phyloP scores from a whole-genome alignment of 768 basidiomycete species.

The Chalciporus pseudorubinellus region DNA sequence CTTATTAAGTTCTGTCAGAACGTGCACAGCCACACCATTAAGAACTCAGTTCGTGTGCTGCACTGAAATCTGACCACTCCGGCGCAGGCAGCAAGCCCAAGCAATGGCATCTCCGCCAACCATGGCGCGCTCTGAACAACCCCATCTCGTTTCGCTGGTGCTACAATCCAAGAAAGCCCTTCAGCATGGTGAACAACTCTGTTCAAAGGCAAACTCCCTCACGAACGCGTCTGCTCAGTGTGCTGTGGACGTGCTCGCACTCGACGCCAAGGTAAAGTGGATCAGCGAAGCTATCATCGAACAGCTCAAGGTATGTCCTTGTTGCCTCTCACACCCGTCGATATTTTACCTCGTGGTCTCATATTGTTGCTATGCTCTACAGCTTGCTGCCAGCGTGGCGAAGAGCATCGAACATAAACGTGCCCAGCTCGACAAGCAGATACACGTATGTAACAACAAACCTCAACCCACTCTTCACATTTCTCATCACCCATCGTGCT shows the following conservation, averaged over 20 bases:
- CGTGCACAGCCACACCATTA: slow-evolving; percentile 9
- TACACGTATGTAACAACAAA: slow-evolving; percentile 46
- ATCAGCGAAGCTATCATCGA: slow-evolving; percentile 69
- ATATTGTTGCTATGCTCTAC: background rate
- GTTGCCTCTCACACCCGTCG: too few species aligned
- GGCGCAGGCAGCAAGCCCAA: background rate
- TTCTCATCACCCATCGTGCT: background rate
- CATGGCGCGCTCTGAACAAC: slow-evolving; percentile 37
- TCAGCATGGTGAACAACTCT: slow-evolving; percentile 73
- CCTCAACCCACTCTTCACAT: background rate
- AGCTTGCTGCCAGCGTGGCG: slow-evolving; percentile 73
- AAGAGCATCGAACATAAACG: slow-evolving; percentile 76
- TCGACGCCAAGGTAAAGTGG: slow-evolving; percentile 82
- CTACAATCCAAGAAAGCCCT: slow-evolving; percentile 82
- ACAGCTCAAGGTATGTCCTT: slow-evolving; percentile 63
- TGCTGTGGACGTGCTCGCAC: slow-evolving; percentile 67
- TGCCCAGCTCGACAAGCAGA: slow-evolving; percentile 53
- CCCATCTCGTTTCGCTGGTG: slow-evolving; percentile 72
- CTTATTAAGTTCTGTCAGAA: background rate
- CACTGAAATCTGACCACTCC: background rate
- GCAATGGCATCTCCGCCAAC: slow-evolving; percentile 22
- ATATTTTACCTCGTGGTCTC: background rate
- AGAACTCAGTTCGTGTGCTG: background rate
- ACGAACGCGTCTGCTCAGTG: slow-evolving; percentile 66
- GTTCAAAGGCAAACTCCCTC: slow-evolving; percentile 59